These are phyloP conservation scores for Lactifluus pinguis DNA, from an alignment of 768 basidiomycete species.

Conservation along the genomic window DNA sequence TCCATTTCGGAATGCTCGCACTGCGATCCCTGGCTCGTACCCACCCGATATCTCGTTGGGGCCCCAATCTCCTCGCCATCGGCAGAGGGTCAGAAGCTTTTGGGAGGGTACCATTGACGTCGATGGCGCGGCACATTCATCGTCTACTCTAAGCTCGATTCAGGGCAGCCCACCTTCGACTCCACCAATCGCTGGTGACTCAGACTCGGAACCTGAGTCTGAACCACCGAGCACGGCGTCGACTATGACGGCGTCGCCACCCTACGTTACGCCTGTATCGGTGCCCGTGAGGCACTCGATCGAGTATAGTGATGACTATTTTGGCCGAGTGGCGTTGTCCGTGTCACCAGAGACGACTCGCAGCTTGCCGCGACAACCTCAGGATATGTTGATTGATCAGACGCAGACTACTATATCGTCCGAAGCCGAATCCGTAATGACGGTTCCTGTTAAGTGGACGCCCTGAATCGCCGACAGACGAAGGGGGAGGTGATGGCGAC, in stretches of 20 bases:
- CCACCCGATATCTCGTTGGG: conserved; percentile 30
- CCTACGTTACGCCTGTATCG: conserved; percentile 25
- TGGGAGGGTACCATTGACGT: conserved; percentile 77
- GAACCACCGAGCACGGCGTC: background rate
- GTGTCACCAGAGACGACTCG: background rate
- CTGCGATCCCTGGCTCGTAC: conserved; percentile 58
- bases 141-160: conserved; percentile 21
- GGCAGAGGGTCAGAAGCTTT: conserved; percentile 54
- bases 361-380: conserved; percentile 17
- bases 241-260: conserved; percentile 17
- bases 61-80: conserved; percentile 43
- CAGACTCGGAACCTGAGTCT: background rate
- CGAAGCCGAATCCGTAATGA: conserved; percentile 26
- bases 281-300: conserved; percentile 18
- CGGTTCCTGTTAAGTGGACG: conserved; percentile 41
- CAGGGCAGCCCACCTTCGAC: conserved; percentile 24
- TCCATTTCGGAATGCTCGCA: conserved; percentile 70
- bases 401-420: conserved; percentile 18
- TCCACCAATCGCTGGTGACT: conserved; percentile 1
- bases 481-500: too few species aligned
- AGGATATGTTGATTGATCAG: background rate
- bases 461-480: too few species aligned
- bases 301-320: conserved; percentile 25
- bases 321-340: conserved; percentile 12
- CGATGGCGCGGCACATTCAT: conserved; percentile 26